Evolutionary conservation across 2,329 filamentous ascomycete genomes (phyloP).

Genomic region (Myriosclerotinia duriaeana): DNA sequence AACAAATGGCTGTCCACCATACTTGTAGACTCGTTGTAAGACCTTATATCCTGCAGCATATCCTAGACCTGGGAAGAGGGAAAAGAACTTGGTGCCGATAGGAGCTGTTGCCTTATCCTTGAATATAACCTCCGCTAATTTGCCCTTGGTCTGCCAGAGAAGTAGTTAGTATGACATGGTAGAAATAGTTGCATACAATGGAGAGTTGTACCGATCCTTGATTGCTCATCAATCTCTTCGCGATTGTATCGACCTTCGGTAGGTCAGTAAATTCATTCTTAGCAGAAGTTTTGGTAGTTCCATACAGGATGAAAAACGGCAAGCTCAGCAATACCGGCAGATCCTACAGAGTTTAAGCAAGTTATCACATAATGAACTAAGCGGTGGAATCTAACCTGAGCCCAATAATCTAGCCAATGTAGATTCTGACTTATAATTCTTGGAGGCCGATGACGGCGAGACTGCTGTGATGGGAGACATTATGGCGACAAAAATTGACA

Average conservation of each 20-base stretch:
- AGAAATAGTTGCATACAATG: not conserved
- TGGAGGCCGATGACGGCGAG: slow-evolving; percentile 39
- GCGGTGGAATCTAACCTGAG: slow-evolving; percentile 63
- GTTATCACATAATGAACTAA: slow-evolving; percentile 7
- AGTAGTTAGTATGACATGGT: slow-evolving; percentile 32
- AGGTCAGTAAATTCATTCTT: slow-evolving; percentile 35
- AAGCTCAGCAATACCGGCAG: slow-evolving; percentile 88
- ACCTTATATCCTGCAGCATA: slow-evolving; percentile 99
- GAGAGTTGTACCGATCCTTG: slow-evolving; percentile 62
- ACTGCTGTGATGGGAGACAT: slow-evolving; percentile 43
- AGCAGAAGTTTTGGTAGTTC: slow-evolving; percentile 14
- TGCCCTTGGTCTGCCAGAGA: slow-evolving; percentile 47
- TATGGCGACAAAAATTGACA: slow-evolving; percentile 22
- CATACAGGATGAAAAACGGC: slow-evolving; percentile 87
- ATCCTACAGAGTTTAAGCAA: slow-evolving; percentile 56
- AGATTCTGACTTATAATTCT: slow-evolving; percentile 79
- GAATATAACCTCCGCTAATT: slow-evolving; percentile 88
- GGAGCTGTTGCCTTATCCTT: slow-evolving; percentile 78
- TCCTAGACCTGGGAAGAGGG: slow-evolving; percentile 92
- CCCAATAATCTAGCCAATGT: slow-evolving; percentile 84
- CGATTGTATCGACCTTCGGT: slow-evolving; percentile 87
- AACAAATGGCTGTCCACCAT: slow-evolving; percentile 92
- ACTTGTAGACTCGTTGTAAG: slow-evolving; percentile 97
- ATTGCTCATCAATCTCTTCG: slow-evolving; percentile 99
- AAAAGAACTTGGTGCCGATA: slow-evolving; percentile 77